Percentiles rank a stretch among this genome's conserved stretches.
phyloP scores from a whole-genome alignment of 2,329 filamentous ascomycete species.

The Stagonosporopsis cucurbitacearum region DNA sequence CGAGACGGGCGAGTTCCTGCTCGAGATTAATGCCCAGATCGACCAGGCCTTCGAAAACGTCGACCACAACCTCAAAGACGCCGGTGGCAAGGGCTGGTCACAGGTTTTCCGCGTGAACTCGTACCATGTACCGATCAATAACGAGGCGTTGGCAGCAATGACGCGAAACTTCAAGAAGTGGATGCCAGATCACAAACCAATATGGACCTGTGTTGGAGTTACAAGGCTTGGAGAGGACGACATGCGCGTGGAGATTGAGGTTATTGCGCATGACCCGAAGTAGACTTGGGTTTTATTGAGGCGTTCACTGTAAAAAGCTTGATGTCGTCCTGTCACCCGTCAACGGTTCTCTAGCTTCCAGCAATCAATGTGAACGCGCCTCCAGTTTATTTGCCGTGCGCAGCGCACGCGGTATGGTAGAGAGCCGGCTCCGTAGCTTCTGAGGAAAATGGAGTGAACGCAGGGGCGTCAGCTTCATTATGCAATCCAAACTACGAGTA shows the following conservation, averaged over 20 bases:
- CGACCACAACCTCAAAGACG: slow-evolving; percentile 58
- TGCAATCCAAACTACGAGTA: no score
- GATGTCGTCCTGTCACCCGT: background rate
- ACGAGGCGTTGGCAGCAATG: slow-evolving; percentile 29
- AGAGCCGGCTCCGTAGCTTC: background rate
- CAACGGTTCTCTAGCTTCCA: background rate
- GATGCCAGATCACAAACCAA: slow-evolving; percentile 32
- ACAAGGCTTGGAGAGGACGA: slow-evolving; percentile 39
- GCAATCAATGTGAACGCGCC: background rate
- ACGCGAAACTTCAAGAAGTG: slow-evolving; percentile 32
- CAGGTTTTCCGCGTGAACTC: slow-evolving; percentile 55
- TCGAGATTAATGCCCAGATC: slow-evolving; percentile 40
- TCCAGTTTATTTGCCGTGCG: background rate
- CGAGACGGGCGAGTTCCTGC: slow-evolving; percentile 21
- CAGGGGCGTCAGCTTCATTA: background rate
- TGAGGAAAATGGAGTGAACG: background rate
- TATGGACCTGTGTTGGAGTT: slow-evolving; percentile 33
- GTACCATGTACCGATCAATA: slow-evolving; percentile 30
- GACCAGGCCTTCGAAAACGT: slow-evolving; percentile 63
- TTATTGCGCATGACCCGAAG: slow-evolving; percentile 21
- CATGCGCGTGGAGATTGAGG: slow-evolving; percentile 50
- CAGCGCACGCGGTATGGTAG: background rate
- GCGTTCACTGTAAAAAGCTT: background rate
- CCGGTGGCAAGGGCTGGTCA: slow-evolving; percentile 63
- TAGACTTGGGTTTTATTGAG: background rate